Conservation (phyloP, 2,329 filamentous ascomycete species). For the Pseudogymnoascus sp. region DNA sequence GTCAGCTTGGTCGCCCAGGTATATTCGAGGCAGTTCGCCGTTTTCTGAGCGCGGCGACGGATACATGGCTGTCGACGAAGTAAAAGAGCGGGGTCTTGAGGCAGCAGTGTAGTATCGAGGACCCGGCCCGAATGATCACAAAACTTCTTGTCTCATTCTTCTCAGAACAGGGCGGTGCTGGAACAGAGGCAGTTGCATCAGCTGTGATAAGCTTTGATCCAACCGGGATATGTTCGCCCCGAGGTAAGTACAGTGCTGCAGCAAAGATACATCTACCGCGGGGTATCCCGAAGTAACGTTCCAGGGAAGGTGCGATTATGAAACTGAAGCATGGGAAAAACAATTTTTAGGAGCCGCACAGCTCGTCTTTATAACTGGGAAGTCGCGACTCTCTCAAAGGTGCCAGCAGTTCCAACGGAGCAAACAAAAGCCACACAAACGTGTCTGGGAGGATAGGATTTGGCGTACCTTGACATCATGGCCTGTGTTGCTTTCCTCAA, state of each 20-base stretch:
- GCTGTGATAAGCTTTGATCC: slow-evolving; percentile 3
- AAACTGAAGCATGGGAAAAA: slow-evolving; percentile 7
- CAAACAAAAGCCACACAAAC: neutral
- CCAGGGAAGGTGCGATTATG: neutral
- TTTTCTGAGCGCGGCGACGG: neutral
- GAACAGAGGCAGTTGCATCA: slow-evolving; percentile 1
- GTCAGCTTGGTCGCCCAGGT: slow-evolving; percentile 2
- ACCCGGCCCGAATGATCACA: neutral
- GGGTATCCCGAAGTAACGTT: slow-evolving; percentile 3
- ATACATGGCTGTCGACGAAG: neutral
- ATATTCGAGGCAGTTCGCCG: neutral
- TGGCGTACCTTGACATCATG: slow-evolving; percentile 30
- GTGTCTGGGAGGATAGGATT: neutral
- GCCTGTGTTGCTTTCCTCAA: slow-evolving; percentile 30
- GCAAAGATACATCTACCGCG: neutral
- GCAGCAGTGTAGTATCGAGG: neutral
- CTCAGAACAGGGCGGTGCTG: neutral
- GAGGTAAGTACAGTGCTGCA: neutral
- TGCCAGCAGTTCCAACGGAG: neutral
- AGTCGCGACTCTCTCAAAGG: neutral
- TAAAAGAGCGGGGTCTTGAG: neutral
- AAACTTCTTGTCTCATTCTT: slow-evolving; percentile 4
- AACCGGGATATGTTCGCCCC: slow-evolving; percentile 3
- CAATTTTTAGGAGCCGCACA: slow-evolving; percentile 4
- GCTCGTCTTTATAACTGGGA: neutral